Base-by-base conservation (phyloP, 345 rosid species). In the Sisymbrium irio region DNA sequence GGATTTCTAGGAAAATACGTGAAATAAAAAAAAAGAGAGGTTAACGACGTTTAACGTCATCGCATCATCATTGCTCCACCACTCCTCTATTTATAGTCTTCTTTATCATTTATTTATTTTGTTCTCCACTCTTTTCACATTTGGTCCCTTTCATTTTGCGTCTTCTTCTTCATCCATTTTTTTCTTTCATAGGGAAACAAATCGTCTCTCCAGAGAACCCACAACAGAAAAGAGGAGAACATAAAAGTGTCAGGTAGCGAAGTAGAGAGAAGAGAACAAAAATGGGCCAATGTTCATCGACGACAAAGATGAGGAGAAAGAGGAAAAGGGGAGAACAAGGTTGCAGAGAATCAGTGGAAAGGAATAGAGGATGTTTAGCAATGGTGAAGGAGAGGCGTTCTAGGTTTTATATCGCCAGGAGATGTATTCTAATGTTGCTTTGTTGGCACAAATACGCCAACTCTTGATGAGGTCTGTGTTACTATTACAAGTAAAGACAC, bases 381-480 rank as follows among this genome's bases (percentile, higher is more conserved):
- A 71, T 67, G 78, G 77, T 77, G 57, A 80, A 82, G 37, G 90
- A 86, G 72, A 82, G 79, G 40, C 74, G 83, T 27, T 71, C 86
- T 61, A 84, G 88, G 79, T 80, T 86, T 56, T 77, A 86, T 58
- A 74, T 86, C 25, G 86, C 82, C 5, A 79, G 84, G 62, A 82
- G 84, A 74, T 88, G 90, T 66, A 45, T 79, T 53, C 62, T 78
- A 46, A 88, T 86, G 84, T 73, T 87, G 39, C 78, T 87, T 20
- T 85, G 88, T 53, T 87, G 86, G 89, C 89, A 80, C 65, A 87
- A 84, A 79, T 83, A 88, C 71, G 83, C 82, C 79, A 77, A 80
- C 67, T 75, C 65, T 51, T 83, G 50, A 77, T 50, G 4, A 67
- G 72, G 65, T 74, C 46, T 45, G 15, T 55, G 39, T 17, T 57